phyloP scores from a whole-genome alignment of 805 yeast species.

The Zygosaccharomyces rouxii region DNA sequence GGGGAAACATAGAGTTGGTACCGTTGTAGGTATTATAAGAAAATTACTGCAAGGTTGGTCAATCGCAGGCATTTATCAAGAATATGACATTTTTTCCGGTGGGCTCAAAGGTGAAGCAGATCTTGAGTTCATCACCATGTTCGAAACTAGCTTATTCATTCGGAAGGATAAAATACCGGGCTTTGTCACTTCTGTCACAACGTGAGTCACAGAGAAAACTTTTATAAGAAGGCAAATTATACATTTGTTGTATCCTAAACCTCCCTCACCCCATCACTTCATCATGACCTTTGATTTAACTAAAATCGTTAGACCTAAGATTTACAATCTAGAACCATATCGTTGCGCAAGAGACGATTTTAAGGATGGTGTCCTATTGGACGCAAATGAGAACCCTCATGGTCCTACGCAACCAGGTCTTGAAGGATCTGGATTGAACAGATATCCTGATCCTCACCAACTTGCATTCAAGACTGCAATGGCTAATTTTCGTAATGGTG shows the following conservation, averaged over 20 bases:
- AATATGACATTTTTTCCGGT: conserved; percentile 85
- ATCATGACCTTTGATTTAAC: conserved; percentile 29
- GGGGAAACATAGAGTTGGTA: conserved; percentile 96
- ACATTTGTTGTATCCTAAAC: no score
- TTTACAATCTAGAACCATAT: conserved; percentile 78
- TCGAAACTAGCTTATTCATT: conserved; percentile 56
- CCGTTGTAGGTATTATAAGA: conserved; percentile 85
- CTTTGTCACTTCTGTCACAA: conserved; percentile 40
- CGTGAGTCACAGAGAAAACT: conserved; percentile 4
- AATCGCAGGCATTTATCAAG: conserved; percentile 87
- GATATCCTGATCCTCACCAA: conserved; percentile 98
- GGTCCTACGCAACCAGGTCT: conserved; percentile 68
- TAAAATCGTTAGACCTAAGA: conserved; percentile 74
- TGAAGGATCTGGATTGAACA: conserved; percentile 60
- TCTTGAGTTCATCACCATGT: conserved; percentile 81
- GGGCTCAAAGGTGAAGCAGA: conserved; percentile 87
- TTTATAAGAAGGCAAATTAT: not conserved
- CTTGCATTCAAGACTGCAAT: conserved; percentile 65
- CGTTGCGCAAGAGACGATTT: conserved; percentile 96
- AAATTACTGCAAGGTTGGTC: conserved; percentile 90
- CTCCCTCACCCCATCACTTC: no score
- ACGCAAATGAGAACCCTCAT: conserved; percentile 94
- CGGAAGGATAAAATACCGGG: conserved; percentile 52
- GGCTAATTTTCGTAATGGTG: conserved; percentile 61
- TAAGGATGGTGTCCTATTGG: conserved; percentile 79